phyloP scores from a whole-genome alignment of 805 yeast genomes.

The Cyberlindnera mississippiensis region DNA sequence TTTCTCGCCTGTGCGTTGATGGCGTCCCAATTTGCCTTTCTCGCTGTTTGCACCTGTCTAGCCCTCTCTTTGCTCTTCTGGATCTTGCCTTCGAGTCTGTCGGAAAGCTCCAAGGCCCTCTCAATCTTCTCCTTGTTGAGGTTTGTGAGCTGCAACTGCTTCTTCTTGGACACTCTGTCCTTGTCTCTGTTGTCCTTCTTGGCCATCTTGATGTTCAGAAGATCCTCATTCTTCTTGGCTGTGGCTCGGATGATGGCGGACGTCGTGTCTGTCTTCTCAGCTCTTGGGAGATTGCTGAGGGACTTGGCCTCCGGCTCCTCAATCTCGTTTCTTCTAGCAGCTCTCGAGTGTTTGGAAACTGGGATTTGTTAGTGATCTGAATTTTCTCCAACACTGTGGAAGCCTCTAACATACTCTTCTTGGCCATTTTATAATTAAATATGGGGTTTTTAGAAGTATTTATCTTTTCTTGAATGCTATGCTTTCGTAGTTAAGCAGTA shows the following conservation, averaged over 20 bases:
- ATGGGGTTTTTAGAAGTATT: no score
- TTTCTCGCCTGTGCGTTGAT: constrained; percentile 48
- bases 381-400: neutral
- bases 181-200: constrained; percentile 29
- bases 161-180: constrained; percentile 28
- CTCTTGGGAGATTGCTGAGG: constrained; percentile 51
- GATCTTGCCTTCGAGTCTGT: constrained; percentile 57
- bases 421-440: constrained; percentile 26
- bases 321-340: constrained; percentile 66
- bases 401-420: constrained; percentile 22
- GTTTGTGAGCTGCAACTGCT: constrained; percentile 29
- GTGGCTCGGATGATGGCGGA: constrained; percentile 65
- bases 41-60: constrained; percentile 52
- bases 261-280: constrained; percentile 54
- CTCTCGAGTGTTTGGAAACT: constrained; percentile 69
- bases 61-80: constrained; percentile 63
- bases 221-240: constrained; percentile 59
- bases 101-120: constrained; percentile 48
- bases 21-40: constrained; percentile 72
- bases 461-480: neutral
- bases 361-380: neutral
- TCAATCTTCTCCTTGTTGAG: constrained; percentile 39
- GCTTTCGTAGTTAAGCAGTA: neutral
- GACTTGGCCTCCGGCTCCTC: constrained; percentile 45
- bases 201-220: constrained; percentile 50